Base-by-base conservation (phyloP, 78 protist genomes). In the Cavenderia fasciculata region DNA sequence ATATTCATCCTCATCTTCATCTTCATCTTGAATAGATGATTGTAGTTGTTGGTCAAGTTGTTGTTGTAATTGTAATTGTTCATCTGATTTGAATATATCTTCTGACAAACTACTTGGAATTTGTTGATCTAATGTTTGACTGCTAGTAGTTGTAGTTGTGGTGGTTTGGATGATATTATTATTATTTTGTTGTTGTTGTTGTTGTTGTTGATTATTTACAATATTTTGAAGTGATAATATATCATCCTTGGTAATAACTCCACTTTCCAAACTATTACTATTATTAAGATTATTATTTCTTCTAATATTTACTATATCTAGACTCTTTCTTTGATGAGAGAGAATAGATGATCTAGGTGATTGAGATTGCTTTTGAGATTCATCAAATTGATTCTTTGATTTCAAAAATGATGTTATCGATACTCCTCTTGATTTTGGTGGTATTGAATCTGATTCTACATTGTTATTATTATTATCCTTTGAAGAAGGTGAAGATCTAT, bases 331-430 rank as follows among this genome's bases (percentile, higher is more conserved):
- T n/a, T n/a, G n/a, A n/a, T n/a, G n/a, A n/a, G n/a, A n/a, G n/a
- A n/a, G n/a, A 52, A n/a, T 52, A 25, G 51, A 46, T 11, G 14
- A 25, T 52, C n/a, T 18, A 10, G 14, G 6, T 11, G 6, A 5
- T 36, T 57, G 34, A 6, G n/a, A 36, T 27, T 57, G 63, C n/a
- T 57, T 29, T 25, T 57, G 63, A n/a, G n/a, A n/a, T 57, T 57
- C 41, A 57, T 57, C 63, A 57, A 57, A 57, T 16, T 57, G 41
- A 27, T 57, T 57, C 63, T 57, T 57, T 57, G 63, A 57, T 57
- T 57, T 57, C n/a, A 57, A 57, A 27, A 57, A 57, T 57, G 63
- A 57, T 10, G 63, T 57, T 57, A 57, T 21, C 2, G 63, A 57
- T 27, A 57, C 33, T 27, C 63, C 63, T 57, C 63, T 57, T 57